phyloP scores from a whole-genome alignment of 108 stramenopile genomes.

The Cylindrotheca fusiformis region DNA sequence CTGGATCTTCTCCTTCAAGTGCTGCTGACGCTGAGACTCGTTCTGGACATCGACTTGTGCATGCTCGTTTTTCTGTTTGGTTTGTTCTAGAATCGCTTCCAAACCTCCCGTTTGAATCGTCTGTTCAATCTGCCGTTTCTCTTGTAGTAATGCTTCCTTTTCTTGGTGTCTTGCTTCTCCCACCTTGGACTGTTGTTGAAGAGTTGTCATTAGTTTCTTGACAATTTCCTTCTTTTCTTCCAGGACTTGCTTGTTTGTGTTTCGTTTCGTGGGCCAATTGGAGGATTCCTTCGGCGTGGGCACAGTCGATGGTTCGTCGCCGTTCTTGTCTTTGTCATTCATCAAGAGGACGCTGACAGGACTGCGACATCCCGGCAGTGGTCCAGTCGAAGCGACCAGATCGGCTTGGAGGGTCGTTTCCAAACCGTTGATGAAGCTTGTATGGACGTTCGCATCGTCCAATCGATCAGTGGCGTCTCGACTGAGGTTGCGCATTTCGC shows the following conservation, averaged over 20 bases:
- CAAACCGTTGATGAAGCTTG: conserved; percentile 8
- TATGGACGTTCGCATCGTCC: conserved; percentile 16
- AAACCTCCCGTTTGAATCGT: background rate
- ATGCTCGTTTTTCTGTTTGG: background rate
- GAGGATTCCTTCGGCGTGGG: background rate
- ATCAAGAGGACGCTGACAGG: background rate
- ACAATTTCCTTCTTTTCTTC: background rate
- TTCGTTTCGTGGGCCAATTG: background rate
- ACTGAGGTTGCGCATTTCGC: conserved; percentile 27
- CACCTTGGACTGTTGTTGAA: background rate
- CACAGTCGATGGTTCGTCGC: background rate
- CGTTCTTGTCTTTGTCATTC: background rate
- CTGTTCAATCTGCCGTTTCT: background rate
- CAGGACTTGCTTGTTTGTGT: background rate
- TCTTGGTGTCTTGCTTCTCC: background rate
- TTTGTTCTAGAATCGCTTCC: background rate
- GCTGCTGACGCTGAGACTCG: background rate
- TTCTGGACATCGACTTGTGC: background rate
- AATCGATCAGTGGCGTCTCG: conserved; percentile 20
- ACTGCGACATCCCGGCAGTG: background rate
- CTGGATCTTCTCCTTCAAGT: conserved; percentile 7
- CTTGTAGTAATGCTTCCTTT: background rate
- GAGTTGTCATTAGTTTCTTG: background rate
- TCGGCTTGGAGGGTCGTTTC: conserved; percentile 1
- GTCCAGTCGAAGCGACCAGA: conserved; percentile 3